A percentile compares a stretch with the other conserved stretches of the same genome.
phyloP scores from a whole-genome alignment of 345 rosid genomes.

The Excoecaria agallocha region DNA sequence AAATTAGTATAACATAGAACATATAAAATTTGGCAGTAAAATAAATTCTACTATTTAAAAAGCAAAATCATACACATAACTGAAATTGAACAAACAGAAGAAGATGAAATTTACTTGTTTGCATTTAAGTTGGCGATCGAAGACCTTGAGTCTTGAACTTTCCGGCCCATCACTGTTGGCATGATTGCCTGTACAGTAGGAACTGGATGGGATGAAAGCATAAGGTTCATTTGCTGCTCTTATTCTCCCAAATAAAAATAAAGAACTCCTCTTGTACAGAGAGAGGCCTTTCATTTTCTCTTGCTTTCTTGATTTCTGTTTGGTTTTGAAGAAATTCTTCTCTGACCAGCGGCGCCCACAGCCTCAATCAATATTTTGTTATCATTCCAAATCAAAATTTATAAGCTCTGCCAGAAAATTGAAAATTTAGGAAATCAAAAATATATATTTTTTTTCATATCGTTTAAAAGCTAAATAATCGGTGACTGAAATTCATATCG shows the following conservation, averaged over 20 bases:
- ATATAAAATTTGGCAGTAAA: not conserved
- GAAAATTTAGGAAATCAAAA: too few relatives aligned
- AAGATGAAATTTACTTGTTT: constrained; percentile 48
- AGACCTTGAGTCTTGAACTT: constrained; percentile 58
- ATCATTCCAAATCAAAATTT: too few relatives aligned
- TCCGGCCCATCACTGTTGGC: constrained; percentile 23
- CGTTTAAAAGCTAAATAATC: too few relatives aligned
- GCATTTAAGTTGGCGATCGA: constrained; percentile 87
- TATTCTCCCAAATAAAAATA: constrained; percentile 1
- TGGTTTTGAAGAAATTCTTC: too few relatives aligned
- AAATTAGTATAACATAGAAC: not conserved
- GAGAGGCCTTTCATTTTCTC: constrained; percentile 20
- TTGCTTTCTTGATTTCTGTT: not conserved
- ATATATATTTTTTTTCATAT: too few relatives aligned
- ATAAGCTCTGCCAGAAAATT: too few relatives aligned
- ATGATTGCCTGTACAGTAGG: constrained; percentile 38
- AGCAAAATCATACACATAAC: not conserved
- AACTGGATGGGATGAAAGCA: constrained; percentile 15
- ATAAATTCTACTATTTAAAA: not conserved
- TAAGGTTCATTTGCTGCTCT: not conserved
- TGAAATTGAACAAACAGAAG: not conserved
- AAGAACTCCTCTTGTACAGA: constrained; percentile 15
- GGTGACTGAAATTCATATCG: too few relatives aligned
- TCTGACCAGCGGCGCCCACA: too few relatives aligned
- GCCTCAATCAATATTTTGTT: too few relatives aligned